Percentiles rank a stretch among this genome's conserved stretches.
These are phyloP conservation scores for Symbiodinium natans DNA, from an alignment of 73 alveolate genomes.

Conservation along the genomic window DNA sequence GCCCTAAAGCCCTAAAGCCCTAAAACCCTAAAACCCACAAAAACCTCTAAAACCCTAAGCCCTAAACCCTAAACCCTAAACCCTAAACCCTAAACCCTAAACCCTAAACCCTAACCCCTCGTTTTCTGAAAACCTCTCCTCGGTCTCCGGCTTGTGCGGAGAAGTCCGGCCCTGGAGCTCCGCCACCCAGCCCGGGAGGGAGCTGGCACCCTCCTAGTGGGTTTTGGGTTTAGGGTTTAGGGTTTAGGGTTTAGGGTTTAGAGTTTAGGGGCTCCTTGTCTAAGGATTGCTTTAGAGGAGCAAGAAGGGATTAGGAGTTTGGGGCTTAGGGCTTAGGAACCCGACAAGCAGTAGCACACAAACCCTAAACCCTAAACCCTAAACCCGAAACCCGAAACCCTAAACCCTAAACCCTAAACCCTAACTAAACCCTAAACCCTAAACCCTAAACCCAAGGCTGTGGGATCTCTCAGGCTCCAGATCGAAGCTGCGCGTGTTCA, in stretches of 20 bases:
- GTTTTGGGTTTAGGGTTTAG: neutral
- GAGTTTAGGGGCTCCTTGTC: neutral
- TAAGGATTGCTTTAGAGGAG: too few relatives aligned
- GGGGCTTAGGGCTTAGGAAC: neutral
- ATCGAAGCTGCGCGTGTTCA: neutral
- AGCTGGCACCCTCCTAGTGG: neutral
- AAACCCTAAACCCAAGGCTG: too few relatives aligned
- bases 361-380: too few relatives aligned
- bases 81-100: too few relatives aligned
- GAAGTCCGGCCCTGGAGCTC: neutral
- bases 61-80: neutral
- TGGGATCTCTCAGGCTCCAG: neutral
- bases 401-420: too few relatives aligned
- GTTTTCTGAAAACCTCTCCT: too few relatives aligned
- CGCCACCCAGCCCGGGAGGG: neutral
- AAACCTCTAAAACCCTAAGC: neutral
- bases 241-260: neutral
- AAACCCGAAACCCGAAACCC: too few relatives aligned
- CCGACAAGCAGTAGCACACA: too few relatives aligned
- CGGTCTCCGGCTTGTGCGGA: conserved; percentile 3
- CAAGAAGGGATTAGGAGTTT: neutral
- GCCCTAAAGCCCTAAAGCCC: too few relatives aligned
- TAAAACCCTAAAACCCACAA: too few relatives aligned
- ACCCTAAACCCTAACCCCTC: too few relatives aligned
- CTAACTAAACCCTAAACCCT: too few relatives aligned